phyloP scores from a whole-genome alignment of 768 basidiomycete species.

The Chalciporus sphaerocephalus region DNA sequence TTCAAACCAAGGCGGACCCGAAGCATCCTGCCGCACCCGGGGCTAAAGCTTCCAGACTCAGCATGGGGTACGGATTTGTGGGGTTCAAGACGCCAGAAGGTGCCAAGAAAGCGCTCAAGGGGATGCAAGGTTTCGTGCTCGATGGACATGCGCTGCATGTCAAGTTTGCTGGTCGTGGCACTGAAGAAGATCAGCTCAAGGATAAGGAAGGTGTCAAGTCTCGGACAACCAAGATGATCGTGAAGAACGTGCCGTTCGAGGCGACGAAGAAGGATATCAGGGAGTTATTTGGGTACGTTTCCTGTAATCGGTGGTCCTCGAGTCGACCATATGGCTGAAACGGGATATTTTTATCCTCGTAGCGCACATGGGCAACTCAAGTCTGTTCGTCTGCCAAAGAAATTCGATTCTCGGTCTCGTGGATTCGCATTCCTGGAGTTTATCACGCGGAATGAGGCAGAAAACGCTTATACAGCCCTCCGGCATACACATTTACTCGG shows the following conservation, averaged over 20 bases:
- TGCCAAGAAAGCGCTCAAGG: conserved; percentile 70
- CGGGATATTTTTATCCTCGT: neutral
- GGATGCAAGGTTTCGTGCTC: conserved; percentile 75
- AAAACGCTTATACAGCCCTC: conserved; percentile 80
- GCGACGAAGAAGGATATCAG: conserved; percentile 89
- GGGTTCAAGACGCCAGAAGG: conserved; percentile 77
- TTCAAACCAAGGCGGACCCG: conserved; percentile 89
- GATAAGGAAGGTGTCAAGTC: conserved; percentile 43
- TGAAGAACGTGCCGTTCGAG: conserved; percentile 98
- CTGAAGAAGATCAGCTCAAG: conserved; percentile 50
- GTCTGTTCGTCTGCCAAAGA: conserved; percentile 88
- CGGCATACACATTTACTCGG: conserved; percentile 95
- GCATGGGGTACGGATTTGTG: conserved; percentile 96
- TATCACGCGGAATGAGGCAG: conserved; percentile 82
- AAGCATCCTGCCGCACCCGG: conserved; percentile 46
- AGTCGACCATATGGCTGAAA: neutral
- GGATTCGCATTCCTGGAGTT: conserved; percentile 99
- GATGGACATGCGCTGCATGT: conserved; percentile 85
- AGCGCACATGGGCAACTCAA: conserved; percentile 92
- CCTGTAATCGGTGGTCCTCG: neutral
- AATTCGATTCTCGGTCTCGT: conserved; percentile 81
- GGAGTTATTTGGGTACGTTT: conserved; percentile 78
- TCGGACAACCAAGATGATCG: conserved; percentile 88
- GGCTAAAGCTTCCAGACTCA: conserved; percentile 50
- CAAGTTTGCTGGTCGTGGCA: conserved; percentile 81